A percentile compares a stretch with the other conserved stretches of the same genome.
These are phyloP conservation scores for Hirsutella rhossiliensis DNA, from an alignment of 2,329 filamentous ascomycete genomes.

Conservation along the genomic window DNA sequence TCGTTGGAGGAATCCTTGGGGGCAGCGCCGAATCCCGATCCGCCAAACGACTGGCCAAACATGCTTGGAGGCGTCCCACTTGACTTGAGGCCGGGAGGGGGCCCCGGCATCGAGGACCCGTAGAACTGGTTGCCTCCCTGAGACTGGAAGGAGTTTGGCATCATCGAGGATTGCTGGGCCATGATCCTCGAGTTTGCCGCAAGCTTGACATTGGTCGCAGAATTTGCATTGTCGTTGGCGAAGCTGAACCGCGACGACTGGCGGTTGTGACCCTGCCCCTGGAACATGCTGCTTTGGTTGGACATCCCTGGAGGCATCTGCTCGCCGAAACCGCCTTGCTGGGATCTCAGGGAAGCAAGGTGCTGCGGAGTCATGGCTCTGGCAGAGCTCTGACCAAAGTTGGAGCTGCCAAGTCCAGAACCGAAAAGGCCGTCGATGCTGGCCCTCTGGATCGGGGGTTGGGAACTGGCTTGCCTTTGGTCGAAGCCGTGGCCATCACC, in stretches of 20 bases:
- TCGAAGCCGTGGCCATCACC: constrained; percentile 39
- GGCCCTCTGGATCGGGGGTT: constrained; percentile 64
- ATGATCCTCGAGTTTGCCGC: constrained; percentile 69
- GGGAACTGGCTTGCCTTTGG: constrained; percentile 54
- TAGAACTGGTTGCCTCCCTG: constrained; percentile 63
- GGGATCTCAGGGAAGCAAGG: constrained; percentile 52
- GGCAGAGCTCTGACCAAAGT: constrained; percentile 34
- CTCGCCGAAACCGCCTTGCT: constrained; percentile 45
- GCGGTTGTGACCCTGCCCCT: constrained; percentile 59
- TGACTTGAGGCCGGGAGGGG: constrained; percentile 89
- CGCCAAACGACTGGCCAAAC: constrained; percentile 84
- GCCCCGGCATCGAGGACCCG: constrained; percentile 74
- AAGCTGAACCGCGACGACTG: constrained; percentile 85
- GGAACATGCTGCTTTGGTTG: constrained; percentile 32
- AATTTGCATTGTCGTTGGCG: constrained; percentile 54
- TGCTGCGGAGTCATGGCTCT: constrained; percentile 68
- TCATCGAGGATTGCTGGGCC: constrained; percentile 80
- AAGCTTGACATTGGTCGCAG: constrained; percentile 52
- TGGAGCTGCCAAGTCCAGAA: constrained; percentile 32
- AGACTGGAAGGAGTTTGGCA: constrained; percentile 53
- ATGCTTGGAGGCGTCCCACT: constrained; percentile 89
- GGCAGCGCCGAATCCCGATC: constrained; percentile 51
- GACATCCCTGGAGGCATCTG: constrained; percentile 48
- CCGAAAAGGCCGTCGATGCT: constrained; percentile 42
- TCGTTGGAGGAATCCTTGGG: constrained; percentile 56